Conservation (phyloP, 164 flowering plant species). For the Platanus orientalis region DNA sequence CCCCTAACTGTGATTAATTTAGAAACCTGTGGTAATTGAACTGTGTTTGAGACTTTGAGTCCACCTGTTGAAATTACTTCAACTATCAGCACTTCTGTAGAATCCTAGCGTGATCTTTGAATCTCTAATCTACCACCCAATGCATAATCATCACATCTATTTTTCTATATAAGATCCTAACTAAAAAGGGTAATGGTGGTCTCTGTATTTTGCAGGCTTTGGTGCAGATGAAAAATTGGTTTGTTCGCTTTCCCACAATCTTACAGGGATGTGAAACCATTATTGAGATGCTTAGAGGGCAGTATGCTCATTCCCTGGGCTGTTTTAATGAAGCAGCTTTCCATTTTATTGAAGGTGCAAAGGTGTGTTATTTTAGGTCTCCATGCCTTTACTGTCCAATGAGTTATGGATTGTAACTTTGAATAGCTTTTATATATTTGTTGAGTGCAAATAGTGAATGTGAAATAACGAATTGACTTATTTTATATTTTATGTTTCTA, state of each 20-base stretch:
- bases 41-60: no score
- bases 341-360: conserved; percentile 86
- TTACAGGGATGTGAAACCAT: conserved; percentile 76
- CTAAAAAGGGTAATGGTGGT: background rate
- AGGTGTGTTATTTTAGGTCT: conserved; percentile 37
- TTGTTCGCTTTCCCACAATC: conserved; percentile 78
- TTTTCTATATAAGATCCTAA: background rate
- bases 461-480: no score
- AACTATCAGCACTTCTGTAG: no score
- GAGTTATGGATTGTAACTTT: background rate
- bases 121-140: background rate
- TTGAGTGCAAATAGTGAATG: no score
- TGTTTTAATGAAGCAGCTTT: conserved; percentile 82
- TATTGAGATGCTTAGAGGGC: conserved; percentile 95
- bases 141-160: background rate
- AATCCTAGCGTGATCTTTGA: background rate
- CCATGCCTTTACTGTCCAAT: background rate
- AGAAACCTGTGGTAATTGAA: no score
- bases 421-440: background rate
- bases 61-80: no score
- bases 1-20: no score
- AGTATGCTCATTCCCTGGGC: conserved; percentile 89
- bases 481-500: background rate
- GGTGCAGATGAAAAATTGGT: conserved; percentile 87
- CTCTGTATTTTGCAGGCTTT: conserved; percentile 55